phyloP scores from a whole-genome alignment of 441 rosid species.

The Pelargonium australe region DNA sequence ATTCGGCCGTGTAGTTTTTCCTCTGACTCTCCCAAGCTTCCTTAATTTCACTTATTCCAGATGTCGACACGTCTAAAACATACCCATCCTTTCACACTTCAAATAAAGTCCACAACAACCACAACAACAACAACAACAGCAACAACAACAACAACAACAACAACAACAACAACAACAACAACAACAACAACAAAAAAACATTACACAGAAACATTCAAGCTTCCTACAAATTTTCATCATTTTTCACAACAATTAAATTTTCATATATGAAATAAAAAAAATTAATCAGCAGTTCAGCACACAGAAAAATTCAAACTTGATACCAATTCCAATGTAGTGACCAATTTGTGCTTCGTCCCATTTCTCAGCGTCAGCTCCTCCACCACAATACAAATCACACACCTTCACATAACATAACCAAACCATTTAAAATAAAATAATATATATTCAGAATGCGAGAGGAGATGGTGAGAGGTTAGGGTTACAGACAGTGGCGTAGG shows the following conservation, averaged over 20 bases:
- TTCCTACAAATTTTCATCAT: too few species aligned
- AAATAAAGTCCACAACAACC: conserved; percentile 5
- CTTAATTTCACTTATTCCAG: conserved; percentile 51
- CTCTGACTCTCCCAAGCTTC: conserved; percentile 80
- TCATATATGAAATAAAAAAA: neutral
- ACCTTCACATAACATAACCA: conserved; percentile 34
- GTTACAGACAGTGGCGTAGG: conserved; percentile 60
- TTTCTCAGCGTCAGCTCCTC: conserved; percentile 51
- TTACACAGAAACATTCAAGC: neutral
- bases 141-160: too few species aligned
- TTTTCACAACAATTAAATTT: neutral
- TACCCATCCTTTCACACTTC: neutral
- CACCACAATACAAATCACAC: conserved; percentile 78
- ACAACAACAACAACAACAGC: too few species aligned
- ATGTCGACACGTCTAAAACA: conserved; percentile 47
- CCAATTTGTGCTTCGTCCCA: conserved; percentile 71
- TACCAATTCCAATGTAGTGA: conserved; percentile 82
- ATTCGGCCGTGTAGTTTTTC: conserved; percentile 59
- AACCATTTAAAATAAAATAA: too few species aligned
- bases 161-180: too few species aligned
- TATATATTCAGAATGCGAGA: conserved; percentile 2
- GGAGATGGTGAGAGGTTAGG: neutral
- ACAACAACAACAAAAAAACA: neutral
- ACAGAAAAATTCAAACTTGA: neutral
- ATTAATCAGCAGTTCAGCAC: too few species aligned